Evolutionary conservation across 805 yeast species (phyloP), one percentile per base, ranked within the genome.

Genomic region (Starmerella scarabaei): DNA sequence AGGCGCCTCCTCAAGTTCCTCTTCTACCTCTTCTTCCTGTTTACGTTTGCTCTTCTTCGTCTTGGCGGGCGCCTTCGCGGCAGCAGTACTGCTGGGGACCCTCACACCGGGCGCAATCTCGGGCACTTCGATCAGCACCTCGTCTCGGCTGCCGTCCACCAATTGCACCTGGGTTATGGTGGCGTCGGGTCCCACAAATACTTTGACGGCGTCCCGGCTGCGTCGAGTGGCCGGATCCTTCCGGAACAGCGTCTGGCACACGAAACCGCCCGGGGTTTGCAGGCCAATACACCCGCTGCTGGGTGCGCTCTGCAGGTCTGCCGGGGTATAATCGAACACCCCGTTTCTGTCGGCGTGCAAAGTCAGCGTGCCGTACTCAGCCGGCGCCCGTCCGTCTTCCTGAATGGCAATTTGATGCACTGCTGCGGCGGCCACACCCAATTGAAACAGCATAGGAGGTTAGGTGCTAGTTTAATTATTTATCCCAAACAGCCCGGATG

Each of bases 101-200:
- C 14, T 24, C 5, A 37, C 35, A 5, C 41, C 35, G n/a, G 46
- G 42, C 9, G 34, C 48, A 9, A 26, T 3, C 21, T 27, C 28
- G 2, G 42, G 39, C 3, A 24, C 34, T 18, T 37, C 40, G 17
- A 41, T 16, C 15, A n/a, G 19, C n/a, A 36, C 21, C 21, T 28
- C 20, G 28, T 27, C 11, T 9, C 34, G 32, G 15, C 33, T 20
- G 21, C 77, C 45, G 7, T 15, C 15, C 1, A 28, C 21, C 17
- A 41, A 30, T 23, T 39, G 45, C 17, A 41, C 38, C 21, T 47
- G 47, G 14, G 20, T 4, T 3, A 40, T 29, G 11, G 19, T 16
- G 14, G 43, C 50, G 21, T 30, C 33, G 5, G 38, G 20, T 5
- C 21, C 32, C 3, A 47, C 11, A 11, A n/a, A 16, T 3, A 36